Base-by-base conservation (phyloP, 305 asterid genomes). In the Fraxinus floribunda region DNA sequence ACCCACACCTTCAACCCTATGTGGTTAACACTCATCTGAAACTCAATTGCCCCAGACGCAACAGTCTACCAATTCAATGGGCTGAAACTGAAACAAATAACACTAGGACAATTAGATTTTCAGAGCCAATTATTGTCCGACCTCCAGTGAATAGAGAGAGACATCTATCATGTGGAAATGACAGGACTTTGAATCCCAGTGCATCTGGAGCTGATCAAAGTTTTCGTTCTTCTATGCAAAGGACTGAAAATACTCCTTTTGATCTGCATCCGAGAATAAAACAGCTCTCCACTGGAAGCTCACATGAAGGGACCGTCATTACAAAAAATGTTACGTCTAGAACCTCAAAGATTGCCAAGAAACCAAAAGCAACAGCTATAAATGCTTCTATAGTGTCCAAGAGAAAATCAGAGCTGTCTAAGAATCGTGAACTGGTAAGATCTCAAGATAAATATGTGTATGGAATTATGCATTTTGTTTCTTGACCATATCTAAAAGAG, bases 181-280 rank as follows among this genome's bases (percentile, higher is more conserved):
- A 92, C 89, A 92, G 98, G 88, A 93, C 94, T 81, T 81, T 95
- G 89, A 95, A 95, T 89, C 98, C 98, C 46, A 93, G 97, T 86
- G 86, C 90, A 78, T 95, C 98, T 83, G 95, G 87, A 86, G 89
- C 90, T 83, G 96, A 91, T 79, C 92, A 90, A 79, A 92, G 92
- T 83, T 83, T 73, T 85, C 74, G 88, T 64, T 90, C 90, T 88
- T 87, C 90, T 70, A 87, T 85, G 82, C 88, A 75, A 83, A 82
- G 87, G 78, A 75, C 75, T 79, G 85, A 66, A 76, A 79, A 75
- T 64, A 80, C 83, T 72, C 87, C 85, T 82, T 83, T 83, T 82
- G 81, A 85, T 82, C 70, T 83, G 87, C 86, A 86, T 78, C 81
- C 74, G 13, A 86, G 86, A 83, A 79, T 85, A 52, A 86, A 84